phyloP scores from a whole-genome alignment of 768 basidiomycete genomes.

The Suillus plorans region DNA sequence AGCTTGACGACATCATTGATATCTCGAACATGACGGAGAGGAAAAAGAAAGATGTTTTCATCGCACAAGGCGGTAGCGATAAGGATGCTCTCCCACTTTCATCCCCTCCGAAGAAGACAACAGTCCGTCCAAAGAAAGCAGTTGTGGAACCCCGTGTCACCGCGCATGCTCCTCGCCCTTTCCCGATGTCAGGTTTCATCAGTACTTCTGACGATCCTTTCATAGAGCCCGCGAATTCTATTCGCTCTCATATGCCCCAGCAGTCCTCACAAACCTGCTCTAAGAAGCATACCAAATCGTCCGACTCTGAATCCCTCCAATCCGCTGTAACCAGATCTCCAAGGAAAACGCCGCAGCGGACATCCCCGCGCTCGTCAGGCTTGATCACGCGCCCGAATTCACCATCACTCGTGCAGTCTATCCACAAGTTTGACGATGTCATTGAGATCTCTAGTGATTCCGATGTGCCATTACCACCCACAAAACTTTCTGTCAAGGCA shows the following conservation, averaged over 20 bases:
- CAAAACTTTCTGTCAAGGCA: constrained; percentile 7
- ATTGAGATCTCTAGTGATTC: constrained; percentile 43
- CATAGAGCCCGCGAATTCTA: not conserved
- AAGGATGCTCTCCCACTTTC: not conserved
- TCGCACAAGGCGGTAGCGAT: constrained; percentile 6
- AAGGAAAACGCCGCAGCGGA: constrained; percentile 7
- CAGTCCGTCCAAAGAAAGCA: not conserved
- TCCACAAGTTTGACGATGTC: constrained; percentile 14
- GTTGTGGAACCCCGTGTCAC: not conserved
- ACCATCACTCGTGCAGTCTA: constrained; percentile 11
- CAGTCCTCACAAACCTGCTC: not conserved
- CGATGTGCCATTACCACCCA: constrained; percentile 19
- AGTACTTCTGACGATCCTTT: constrained; percentile 5
- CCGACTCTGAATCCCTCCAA: constrained; percentile 24
- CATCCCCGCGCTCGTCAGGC: constrained; percentile 12
- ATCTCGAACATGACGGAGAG: constrained; percentile 34
- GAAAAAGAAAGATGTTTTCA: constrained; percentile 9
- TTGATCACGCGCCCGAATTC: constrained; percentile 8
- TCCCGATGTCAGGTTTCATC: constrained; percentile 23
- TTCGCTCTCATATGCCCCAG: not conserved
- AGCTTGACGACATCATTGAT: constrained; percentile 23
- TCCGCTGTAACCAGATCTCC: constrained; percentile 22
- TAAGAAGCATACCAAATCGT: constrained; percentile 5
- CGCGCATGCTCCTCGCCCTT: constrained; percentile 16
- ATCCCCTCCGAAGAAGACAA: not conserved